Base-by-base conservation (phyloP, 768 basidiomycete species). In the Sistotremastrum suecicum region DNA sequence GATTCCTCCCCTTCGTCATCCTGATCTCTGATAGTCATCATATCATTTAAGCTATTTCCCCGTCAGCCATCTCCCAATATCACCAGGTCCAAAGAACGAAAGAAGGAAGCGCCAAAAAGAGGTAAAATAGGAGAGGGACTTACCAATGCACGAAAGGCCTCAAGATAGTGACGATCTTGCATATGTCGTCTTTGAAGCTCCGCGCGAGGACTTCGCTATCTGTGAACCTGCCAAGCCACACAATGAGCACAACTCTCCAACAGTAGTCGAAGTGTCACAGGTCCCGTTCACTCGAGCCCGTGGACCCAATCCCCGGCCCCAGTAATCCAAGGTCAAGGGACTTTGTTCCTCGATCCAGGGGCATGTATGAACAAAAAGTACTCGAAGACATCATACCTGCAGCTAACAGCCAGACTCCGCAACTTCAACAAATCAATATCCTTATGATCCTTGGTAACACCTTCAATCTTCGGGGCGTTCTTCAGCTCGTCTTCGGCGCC, bases 401-500 rank as follows among this genome's bases (percentile, higher is more conserved):
- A 71, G 0, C 71, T 58, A 2, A 92, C 86, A 2, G 72, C 79
- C 34, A 88, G 76, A 11, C 80, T 78, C 29, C 89, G 76, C 49
- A 85, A 81, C 61, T 86, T 87, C 50, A 99, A 64, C 42, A 98
- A 63, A 59, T 94, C 92, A 52, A 99, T 97, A 58, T 97, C 89
- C 84, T 69, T 68, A 58, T 97, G 90, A 32, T 71, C 71, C 62
- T 90, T 98, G 43, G 75, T 74, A 6, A 94, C 64, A 0, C 90
- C 92, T 20, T 20, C 20, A 20, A 20, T 20, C 56, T 95, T 97
- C 1, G 92, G 92, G 4, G 90, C 87, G 0, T 76, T 78, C 65
- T 95, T 97, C 32, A 95, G 65, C 57, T 89, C 81, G 53, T 89
- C 91, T 2, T 92, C 88, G 46, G 62, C 58, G 0, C 94, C 92